phyloP scores from a whole-genome alignment of 495 filamentous ascomycete genomes.

The Aspergillus nidulans region DNA sequence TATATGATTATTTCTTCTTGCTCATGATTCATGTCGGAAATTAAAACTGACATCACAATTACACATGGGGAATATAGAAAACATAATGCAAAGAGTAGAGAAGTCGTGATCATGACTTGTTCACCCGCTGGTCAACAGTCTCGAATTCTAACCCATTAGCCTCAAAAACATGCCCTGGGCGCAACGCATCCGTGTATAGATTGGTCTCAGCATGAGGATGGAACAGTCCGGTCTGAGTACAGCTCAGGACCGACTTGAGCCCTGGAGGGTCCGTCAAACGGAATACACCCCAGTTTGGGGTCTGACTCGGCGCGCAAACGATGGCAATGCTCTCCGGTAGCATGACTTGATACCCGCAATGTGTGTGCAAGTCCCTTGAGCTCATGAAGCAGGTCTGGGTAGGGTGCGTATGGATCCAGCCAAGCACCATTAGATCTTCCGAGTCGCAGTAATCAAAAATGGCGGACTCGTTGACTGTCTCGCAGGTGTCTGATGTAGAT shows the following conservation, averaged over 20 bases:
- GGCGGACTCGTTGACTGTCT: slow-evolving; percentile 77
- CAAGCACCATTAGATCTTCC: slow-evolving; percentile 82
- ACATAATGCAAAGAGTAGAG: not conserved
- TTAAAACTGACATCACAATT: not conserved
- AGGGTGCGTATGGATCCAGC: slow-evolving; percentile 98
- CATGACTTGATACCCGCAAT: slow-evolving; percentile 89
- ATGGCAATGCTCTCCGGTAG: slow-evolving; percentile 93
- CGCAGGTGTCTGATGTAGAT: slow-evolving; percentile 87
- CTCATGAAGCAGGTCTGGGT: slow-evolving; percentile 98
- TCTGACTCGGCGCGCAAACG: slow-evolving; percentile 82
- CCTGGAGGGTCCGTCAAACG: slow-evolving; percentile 91
- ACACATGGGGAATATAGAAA: slow-evolving; percentile 1
- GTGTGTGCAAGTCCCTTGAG: slow-evolving; percentile 87
- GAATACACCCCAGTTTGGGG: slow-evolving; percentile 86
- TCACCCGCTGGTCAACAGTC: slow-evolving; percentile 70
- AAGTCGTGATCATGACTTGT: slow-evolving; percentile 6
- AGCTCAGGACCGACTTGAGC: slow-evolving; percentile 70
- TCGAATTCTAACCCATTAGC: slow-evolving; percentile 68
- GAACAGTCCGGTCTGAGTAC: slow-evolving; percentile 71
- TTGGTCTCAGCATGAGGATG: slow-evolving; percentile 70
- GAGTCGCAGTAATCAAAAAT: slow-evolving; percentile 83
- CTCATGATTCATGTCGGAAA: not conserved
- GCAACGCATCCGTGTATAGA: slow-evolving; percentile 79
- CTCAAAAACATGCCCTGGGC: slow-evolving; percentile 84
- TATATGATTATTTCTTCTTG: not conserved